These are phyloP conservation scores for Colletotrichum sp. DNA, from an alignment of 2,329 filamentous ascomycete genomes.

Conservation along the genomic window DNA sequence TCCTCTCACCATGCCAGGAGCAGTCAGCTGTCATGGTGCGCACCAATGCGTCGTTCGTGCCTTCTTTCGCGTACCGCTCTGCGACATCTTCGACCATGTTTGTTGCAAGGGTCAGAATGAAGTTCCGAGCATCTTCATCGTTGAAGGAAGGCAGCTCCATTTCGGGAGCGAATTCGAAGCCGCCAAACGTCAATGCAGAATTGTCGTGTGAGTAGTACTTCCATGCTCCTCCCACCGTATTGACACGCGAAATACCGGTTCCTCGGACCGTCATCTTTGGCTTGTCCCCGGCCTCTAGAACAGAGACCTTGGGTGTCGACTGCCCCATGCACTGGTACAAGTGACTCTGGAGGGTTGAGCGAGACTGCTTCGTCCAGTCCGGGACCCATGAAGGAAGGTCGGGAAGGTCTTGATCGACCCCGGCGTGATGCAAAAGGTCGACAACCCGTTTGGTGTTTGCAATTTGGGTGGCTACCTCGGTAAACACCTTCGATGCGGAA, in stretches of 20 bases:
- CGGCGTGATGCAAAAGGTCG: not conserved
- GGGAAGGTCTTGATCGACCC: not conserved
- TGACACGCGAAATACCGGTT: not conserved
- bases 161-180: not conserved
- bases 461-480: not conserved
- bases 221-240: not conserved
- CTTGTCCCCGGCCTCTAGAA: not conserved
- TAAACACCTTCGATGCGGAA: not conserved
- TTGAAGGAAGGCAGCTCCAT: not conserved
- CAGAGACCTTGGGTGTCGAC: not conserved
- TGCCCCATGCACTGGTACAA: not conserved
- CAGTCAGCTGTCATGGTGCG: not conserved
- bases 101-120: not conserved
- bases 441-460: not conserved
- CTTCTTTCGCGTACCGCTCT: not conserved
- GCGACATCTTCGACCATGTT: not conserved
- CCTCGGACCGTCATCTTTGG: not conserved
- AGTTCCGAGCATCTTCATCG: slow-evolving; percentile 3
- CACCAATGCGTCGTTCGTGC: not conserved
- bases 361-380: slow-evolving; percentile 5
- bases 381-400: slow-evolving; percentile 1
- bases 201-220: not conserved
- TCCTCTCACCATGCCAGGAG: not conserved
- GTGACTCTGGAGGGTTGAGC: not conserved
- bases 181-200: not conserved